phyloP scores from a whole-genome alignment of 2,329 filamentous ascomycete species.

The Whalleya microplaca region DNA sequence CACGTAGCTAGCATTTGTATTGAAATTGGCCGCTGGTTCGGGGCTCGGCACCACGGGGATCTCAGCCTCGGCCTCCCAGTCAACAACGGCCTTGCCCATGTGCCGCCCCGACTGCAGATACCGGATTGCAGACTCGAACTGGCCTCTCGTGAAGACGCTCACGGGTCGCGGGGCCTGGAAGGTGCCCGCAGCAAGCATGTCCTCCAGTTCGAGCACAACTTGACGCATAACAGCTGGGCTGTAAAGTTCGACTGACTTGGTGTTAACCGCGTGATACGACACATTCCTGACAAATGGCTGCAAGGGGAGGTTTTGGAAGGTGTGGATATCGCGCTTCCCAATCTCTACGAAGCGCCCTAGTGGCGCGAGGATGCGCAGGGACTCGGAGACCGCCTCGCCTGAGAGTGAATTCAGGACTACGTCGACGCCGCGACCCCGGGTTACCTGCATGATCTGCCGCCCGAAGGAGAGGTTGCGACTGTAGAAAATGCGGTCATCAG shows the following conservation, averaged over 20 bases:
- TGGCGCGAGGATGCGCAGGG: conserved; percentile 8
- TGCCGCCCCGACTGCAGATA: conserved; percentile 9
- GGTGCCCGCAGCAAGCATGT: background rate
- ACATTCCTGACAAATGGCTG: conserved; percentile 1
- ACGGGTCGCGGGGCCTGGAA: no score
- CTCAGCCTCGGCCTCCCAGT: background rate
- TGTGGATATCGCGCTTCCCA: conserved; percentile 6
- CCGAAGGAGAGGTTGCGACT: conserved; percentile 19
- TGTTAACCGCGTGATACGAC: background rate
- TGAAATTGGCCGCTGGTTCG: background rate
- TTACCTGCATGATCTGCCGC: conserved; percentile 10
- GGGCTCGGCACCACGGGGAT: background rate
- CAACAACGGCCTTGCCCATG: conserved; percentile 17
- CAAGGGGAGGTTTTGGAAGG: conserved; percentile 1
- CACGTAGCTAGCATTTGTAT: conserved; percentile 35
- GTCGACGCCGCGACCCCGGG: conserved; percentile 19
- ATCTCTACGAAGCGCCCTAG: conserved; percentile 10
- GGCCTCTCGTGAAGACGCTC: no score
- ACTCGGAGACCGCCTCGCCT: conserved; percentile 5
- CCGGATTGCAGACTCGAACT: conserved; percentile 8
- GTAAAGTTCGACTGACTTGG: no score
- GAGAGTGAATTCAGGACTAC: conserved; percentile 22
- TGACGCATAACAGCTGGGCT: background rate
- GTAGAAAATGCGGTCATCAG: conserved; percentile 19
- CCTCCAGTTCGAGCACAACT: background rate